These are phyloP conservation scores for Trebouxia sp. DNA, from an alignment of 139 green algal species.

Conservation along the genomic window DNA sequence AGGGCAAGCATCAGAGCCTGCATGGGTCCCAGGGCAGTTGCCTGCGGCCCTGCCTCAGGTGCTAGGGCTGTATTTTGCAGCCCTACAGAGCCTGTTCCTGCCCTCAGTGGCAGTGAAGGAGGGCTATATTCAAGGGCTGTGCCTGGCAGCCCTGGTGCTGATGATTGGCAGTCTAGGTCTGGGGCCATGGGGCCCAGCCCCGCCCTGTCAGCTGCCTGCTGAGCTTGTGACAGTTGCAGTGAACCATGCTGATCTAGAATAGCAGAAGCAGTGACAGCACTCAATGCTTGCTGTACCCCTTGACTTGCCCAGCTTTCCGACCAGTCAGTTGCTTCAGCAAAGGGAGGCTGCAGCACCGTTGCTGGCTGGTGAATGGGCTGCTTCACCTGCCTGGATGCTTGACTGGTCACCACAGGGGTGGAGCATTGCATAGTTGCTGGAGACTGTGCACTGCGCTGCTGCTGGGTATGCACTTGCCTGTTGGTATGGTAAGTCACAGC, in stretches of 20 bases:
- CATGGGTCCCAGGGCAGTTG: background rate
- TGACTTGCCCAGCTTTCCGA: no score
- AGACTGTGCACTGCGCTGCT: no score
- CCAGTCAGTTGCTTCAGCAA: no score
- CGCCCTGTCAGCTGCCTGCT: background rate
- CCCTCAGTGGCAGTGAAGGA: no score
- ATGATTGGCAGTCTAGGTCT: background rate
- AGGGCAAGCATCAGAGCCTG: slow-evolving; percentile 5
- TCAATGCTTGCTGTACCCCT: background rate
- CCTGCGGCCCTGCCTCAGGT: background rate
- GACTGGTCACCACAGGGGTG: no score
- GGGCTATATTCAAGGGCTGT: background rate
- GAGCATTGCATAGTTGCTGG: no score
- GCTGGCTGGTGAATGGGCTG: no score
- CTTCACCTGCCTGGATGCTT: no score
- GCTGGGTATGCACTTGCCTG: background rate
- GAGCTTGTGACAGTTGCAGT: background rate
- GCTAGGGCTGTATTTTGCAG: background rate
- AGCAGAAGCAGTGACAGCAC: background rate
- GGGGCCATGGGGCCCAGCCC: no score
- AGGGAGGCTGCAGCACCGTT: no score
- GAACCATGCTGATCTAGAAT: background rate
- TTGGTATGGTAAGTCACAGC: no score
- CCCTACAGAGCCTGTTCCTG: background rate
- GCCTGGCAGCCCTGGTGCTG: background rate